Evolutionary conservation across 768 basidiomycete species (phyloP), one percentile per base, ranked within the genome.

Genomic region (Trametes punicea): DNA sequence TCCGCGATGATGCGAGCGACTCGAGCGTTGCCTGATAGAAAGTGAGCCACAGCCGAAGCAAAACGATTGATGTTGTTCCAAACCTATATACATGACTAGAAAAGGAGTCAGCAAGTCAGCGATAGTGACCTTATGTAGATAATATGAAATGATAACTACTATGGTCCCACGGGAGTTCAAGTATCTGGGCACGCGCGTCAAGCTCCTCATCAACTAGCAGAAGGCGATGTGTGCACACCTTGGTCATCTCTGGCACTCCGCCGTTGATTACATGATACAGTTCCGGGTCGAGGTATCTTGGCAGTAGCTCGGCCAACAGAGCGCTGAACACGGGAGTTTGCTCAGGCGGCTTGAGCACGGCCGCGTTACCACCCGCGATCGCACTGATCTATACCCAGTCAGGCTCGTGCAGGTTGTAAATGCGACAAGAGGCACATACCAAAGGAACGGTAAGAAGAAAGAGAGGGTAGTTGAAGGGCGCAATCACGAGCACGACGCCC

Each of bases 341-440:
- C 65, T 93, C 91, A 1, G 91, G 85, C 1, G 88, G 88, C 67
- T 93, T 93, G 46, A 92, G 41, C 3, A 85, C 69, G 3, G 80
- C 81, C 0, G 85, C 77, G 64, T 85, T 86, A 7, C 91, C 91
- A 3, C 90, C 88, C 0, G 90, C 84, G 40, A 94, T 79, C 2
- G 91, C 91, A 6, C 85, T 87, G 15, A 56, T 55, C 63, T 64
- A 29, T 27, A 20, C n/a, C 20, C n/a, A 26, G n/a, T 46, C 30
- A 50, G 23, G 11, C 21, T 36, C 40, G 40, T 30, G 23, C 21
- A 21, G 7, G 53, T 13, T 27, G 15, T 6, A 25, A 21, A 2
- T 1, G 26, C 5, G 13, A 34, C 33, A 20, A 23, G 20, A 39
- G 16, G 21, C 8, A 67, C 79, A 20, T 56, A 87, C 86, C 60